Percentiles rank a stretch among this genome's conserved stretches.
phyloP scores from a whole-genome alignment of 1,139 yeast genomes.

The Entelexis sorbosivorans region DNA sequence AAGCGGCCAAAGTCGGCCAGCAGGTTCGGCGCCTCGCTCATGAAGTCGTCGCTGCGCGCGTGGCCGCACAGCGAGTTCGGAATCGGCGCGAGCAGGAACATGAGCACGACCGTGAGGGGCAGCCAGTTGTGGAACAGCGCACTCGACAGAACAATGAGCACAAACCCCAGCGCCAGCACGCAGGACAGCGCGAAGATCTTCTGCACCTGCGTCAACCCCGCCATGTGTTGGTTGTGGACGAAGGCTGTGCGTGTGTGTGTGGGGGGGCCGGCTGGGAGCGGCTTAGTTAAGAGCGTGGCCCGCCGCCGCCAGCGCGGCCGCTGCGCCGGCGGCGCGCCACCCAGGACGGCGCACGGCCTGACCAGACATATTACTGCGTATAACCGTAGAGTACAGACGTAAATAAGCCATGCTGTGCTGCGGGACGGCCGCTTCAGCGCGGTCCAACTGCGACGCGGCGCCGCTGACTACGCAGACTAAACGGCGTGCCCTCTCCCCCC shows the following conservation, averaged over 20 bases:
- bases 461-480: background rate
- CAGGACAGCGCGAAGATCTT: slow-evolving; percentile 65
- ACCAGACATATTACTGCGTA: too few relatives aligned
- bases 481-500: background rate
- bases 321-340: too few relatives aligned
- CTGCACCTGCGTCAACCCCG: slow-evolving; percentile 46
- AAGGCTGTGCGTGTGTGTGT: background rate
- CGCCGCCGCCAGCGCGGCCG: too few relatives aligned
- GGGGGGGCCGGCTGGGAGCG: background rate
- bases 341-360: too few relatives aligned
- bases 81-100: slow-evolving; percentile 52
- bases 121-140: slow-evolving; percentile 68
- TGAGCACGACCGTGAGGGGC: slow-evolving; percentile 47
- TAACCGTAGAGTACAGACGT: too few relatives aligned
- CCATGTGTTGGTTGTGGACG: background rate
- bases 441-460: background rate
- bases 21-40: slow-evolving; percentile 36
- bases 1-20: slow-evolving; percentile 57
- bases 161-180: slow-evolving; percentile 66
- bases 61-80: slow-evolving; percentile 48
- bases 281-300: background rate
- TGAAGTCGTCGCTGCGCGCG: slow-evolving; percentile 39
- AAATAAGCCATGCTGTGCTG: too few relatives aligned
- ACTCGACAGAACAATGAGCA: slow-evolving; percentile 67
- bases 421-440: too few relatives aligned